Conservation (phyloP, 345 rosid genomes). For the Salix viminalis region DNA sequence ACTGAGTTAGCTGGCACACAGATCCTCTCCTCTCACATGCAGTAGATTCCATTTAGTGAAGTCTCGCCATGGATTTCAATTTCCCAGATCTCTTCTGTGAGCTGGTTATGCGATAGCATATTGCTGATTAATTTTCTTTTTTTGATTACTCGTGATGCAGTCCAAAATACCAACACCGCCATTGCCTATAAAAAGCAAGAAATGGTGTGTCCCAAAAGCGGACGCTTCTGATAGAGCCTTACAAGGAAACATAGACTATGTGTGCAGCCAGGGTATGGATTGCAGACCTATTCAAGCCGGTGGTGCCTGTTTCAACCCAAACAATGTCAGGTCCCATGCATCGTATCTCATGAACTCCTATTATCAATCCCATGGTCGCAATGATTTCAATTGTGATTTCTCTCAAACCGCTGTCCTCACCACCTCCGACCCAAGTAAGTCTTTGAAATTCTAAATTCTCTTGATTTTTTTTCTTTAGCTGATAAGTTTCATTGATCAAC, state of each 20-base stretch:
- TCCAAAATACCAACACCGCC: neutral
- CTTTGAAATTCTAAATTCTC: no score
- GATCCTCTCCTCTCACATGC: neutral
- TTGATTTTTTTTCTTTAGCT: no score
- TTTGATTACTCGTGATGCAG: neutral
- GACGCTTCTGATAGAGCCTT: conserved; percentile 39
- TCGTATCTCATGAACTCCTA: conserved; percentile 66
- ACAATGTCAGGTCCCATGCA: conserved; percentile 48
- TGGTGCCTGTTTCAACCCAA: conserved; percentile 59
- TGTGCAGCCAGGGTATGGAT: conserved; percentile 60
- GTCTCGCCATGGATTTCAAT: no score
- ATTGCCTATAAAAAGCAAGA: conserved; percentile 28
- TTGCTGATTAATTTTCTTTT: neutral
- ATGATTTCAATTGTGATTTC: conserved; percentile 43
- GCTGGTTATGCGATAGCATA: neutral
- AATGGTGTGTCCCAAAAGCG: conserved; percentile 54
- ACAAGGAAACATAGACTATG: conserved; percentile 60
- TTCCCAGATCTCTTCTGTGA: neutral
- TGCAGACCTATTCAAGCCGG: conserved; percentile 71
- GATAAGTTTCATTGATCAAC: no score
- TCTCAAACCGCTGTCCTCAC: conserved; percentile 41
- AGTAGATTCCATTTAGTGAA: neutral
- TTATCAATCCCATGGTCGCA: conserved; percentile 45
- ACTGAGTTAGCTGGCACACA: neutral
- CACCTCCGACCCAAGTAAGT: conserved; percentile 50